Conservation (phyloP, 2,329 filamentous ascomycete species). For the Amauroascus niger region DNA sequence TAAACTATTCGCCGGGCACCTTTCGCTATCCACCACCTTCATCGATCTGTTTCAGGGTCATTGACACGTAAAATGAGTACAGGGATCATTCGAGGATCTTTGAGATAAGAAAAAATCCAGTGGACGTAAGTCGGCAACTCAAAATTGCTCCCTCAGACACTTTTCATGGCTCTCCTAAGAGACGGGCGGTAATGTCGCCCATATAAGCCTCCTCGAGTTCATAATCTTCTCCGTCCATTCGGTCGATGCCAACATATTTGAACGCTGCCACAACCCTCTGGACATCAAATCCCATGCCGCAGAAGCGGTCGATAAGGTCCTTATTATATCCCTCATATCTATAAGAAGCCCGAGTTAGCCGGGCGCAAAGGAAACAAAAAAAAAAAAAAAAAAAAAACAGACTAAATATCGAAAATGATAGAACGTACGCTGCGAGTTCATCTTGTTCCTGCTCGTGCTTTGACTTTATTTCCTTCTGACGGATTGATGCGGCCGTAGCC, state of each 20-base stretch:
- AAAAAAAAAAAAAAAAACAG: too few species aligned
- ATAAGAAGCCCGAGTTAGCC: constrained; percentile 24
- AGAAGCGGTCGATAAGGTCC: constrained; percentile 71
- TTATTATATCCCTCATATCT: constrained; percentile 85
- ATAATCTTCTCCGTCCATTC: constrained; percentile 67
- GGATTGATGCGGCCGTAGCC: constrained; percentile 45
- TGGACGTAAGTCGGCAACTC: constrained; percentile 8
- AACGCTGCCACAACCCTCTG: constrained; percentile 81
- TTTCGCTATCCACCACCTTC: constrained; percentile 20
- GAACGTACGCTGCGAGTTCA: constrained; percentile 45
- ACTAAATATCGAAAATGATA: not conserved
- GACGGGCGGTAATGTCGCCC: constrained; percentile 75
- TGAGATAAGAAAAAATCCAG: not conserved
- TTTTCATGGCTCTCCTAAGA: constrained; percentile 64
- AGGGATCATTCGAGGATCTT: not conserved
- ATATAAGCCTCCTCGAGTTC: constrained; percentile 83
- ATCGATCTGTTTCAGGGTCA: constrained; percentile 13
- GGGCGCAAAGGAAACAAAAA: not conserved
- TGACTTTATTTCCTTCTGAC: constrained; percentile 44
- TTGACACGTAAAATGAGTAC: constrained; percentile 10
- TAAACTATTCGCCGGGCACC: constrained; percentile 26
- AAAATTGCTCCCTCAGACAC: not conserved
- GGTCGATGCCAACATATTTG: constrained; percentile 68
- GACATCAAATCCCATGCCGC: constrained; percentile 83
- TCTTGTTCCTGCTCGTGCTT: constrained; percentile 50